Conservation (phyloP, 371 early-diverging fungal genomes). For the Lichtheimia corymbifera region DNA sequence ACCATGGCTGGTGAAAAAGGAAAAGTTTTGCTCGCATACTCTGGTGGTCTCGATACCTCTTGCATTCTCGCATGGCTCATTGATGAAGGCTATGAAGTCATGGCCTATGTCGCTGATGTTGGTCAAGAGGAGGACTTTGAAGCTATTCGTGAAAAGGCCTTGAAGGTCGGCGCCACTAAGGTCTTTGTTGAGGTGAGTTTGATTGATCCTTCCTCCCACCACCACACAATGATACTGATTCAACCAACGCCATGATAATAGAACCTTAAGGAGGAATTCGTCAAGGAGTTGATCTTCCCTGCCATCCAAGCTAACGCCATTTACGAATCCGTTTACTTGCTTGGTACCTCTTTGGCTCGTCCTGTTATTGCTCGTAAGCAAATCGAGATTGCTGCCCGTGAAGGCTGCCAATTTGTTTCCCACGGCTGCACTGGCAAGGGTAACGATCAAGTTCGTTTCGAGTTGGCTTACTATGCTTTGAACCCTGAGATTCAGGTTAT, state of each 20-base stretch:
- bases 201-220: background rate
- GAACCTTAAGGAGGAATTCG: constrained; percentile 92
- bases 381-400: constrained; percentile 91
- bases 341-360: constrained; percentile 97
- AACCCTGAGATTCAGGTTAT: constrained; percentile 93
- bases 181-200: constrained; percentile 86
- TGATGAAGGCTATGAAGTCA: constrained; percentile 95
- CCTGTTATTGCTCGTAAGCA: constrained; percentile 90
- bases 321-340: constrained; percentile 93
- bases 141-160: constrained; percentile 89
- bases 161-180: constrained; percentile 89
- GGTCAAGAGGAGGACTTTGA: constrained; percentile 99
- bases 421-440: constrained; percentile 99
- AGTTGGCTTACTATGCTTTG: constrained; percentile 95
- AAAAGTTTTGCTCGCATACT: constrained; percentile 94
- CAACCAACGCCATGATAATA: constrained; percentile 10
- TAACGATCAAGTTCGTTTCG: constrained; percentile 98
- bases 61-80: constrained; percentile 98
- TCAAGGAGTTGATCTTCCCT: constrained; percentile 90
- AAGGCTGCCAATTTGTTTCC: constrained; percentile 91
- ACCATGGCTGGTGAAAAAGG: constrained; percentile 68
- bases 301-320: constrained; percentile 94
- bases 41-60: constrained; percentile 97
- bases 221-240: background rate
- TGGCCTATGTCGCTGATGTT: constrained; percentile 96